These are phyloP conservation scores for Oenanthe javanica DNA, from an alignment of 140 eudicot genomes.

Conservation along the genomic window DNA sequence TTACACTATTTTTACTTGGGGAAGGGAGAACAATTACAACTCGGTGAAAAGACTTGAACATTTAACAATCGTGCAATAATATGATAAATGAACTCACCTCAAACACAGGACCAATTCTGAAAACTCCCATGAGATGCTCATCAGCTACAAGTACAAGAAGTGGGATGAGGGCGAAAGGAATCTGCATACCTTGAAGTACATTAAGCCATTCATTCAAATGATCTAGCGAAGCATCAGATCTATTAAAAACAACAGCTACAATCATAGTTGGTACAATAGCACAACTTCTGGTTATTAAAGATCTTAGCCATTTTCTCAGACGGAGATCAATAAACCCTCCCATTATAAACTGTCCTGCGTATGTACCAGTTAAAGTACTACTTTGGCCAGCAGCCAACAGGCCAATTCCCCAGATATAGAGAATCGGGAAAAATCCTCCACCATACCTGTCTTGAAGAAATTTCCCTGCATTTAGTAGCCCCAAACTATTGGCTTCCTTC, in stretches of 20 bases:
- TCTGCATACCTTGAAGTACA: constrained; percentile 69
- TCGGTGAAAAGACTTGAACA: not conserved
- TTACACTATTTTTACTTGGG: not conserved
- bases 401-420: constrained; percentile 83
- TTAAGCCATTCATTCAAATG: constrained; percentile 70
- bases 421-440: constrained; percentile 46
- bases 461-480: constrained; percentile 63
- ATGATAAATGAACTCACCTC: constrained; percentile 33
- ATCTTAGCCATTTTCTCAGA: constrained; percentile 61
- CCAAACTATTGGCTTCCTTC: constrained; percentile 40
- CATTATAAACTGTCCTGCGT: constrained; percentile 78
- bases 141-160: constrained; percentile 59
- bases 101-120: constrained; percentile 38
- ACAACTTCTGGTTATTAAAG: constrained; percentile 56
- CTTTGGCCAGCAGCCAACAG: constrained; percentile 75
- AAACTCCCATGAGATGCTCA: constrained; percentile 59
- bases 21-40: not conserved
- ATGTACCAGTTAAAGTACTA: constrained; percentile 81
- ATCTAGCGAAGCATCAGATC: constrained; percentile 52
- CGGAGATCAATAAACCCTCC: constrained; percentile 61
- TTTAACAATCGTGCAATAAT: not conserved
- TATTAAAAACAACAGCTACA: constrained; percentile 46
- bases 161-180: constrained; percentile 73
- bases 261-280: constrained; percentile 70
- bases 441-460: constrained; percentile 56